Evolutionary conservation across 2,329 filamentous ascomycete genomes (phyloP), one percentile per base, ranked within the genome.

Genomic region (Colletotrichum sidae): DNA sequence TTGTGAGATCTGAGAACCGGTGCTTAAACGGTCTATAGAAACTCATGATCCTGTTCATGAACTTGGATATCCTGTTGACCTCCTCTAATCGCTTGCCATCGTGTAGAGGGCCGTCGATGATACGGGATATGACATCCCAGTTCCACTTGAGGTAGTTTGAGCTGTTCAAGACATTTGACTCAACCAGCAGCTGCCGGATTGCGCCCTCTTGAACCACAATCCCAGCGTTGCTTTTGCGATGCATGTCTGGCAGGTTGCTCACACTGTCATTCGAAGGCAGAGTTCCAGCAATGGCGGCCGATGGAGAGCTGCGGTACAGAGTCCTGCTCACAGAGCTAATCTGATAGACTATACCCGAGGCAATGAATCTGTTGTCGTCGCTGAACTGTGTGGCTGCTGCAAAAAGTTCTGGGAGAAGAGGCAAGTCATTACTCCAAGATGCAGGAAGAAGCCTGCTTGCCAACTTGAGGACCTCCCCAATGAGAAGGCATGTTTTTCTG

Each of bases 21-120:
- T 94, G 96, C 75, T 99, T 99, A 81, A 99, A 99, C 1, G 96
- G 96, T 10, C 96, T 88, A 75, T 97, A 97, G 75, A 99, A 99
- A 65, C 94, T 96, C 76, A 97, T 89, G 63, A 99, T 85, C 9
- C 96, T 87, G 80, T 98, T 97, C 72, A 98, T 91, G 73, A 98
- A 99, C 75, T 98, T 98, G 2, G 94, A 97, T 1, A 92, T 94
- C 75, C 94, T 95, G 74, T 97, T 92, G 0, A 95, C 95, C 77
- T 99, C 96, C 70, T 97, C 95, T 5, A 99, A 84, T 10, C 96
- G 87, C 77, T 97, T 97, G 1, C 94, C 91, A 69, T 94, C 97
- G 33, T 94, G 91, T 25, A 99, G 80, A 1, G 96, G 96, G 0
- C 96, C 96, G 74, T 98, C 95, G 41, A 99, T 94, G 56, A 98